These are phyloP conservation scores for Podospora comata DNA, from an alignment of 495 filamentous ascomycete species.

Conservation along the genomic window DNA sequence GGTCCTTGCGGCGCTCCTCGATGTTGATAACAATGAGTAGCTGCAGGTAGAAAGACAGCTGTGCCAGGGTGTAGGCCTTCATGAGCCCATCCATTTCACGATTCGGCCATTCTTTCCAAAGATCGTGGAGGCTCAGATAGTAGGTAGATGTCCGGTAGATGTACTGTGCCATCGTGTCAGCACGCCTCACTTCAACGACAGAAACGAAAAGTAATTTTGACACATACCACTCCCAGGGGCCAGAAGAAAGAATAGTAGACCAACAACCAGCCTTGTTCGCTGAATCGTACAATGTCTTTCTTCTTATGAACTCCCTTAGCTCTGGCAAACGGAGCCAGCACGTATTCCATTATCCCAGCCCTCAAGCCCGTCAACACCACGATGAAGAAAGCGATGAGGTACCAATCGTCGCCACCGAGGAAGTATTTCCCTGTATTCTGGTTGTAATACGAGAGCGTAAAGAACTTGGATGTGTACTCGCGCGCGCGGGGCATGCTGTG, in stretches of 20 bases:
- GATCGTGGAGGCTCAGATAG: constrained; percentile 69
- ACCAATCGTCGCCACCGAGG: constrained; percentile 74
- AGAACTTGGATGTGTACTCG: constrained; percentile 77
- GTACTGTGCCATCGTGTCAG: constrained; percentile 53
- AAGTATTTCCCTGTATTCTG: constrained; percentile 61
- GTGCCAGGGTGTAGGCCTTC: constrained; percentile 90
- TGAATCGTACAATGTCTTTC: constrained; percentile 75
- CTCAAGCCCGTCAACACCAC: constrained; percentile 82
- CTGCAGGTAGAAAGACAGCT: constrained; percentile 91
- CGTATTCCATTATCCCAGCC: constrained; percentile 80
- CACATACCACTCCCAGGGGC: constrained; percentile 76
- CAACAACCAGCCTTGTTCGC: constrained; percentile 88
- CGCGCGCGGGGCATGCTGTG: constrained; percentile 79
- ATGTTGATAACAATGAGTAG: constrained; percentile 93
- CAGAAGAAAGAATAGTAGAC: constrained; percentile 78
- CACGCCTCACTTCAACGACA: background rate
- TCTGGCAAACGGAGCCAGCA: constrained; percentile 72
- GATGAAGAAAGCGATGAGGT: constrained; percentile 75
- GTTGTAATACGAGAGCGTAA: constrained; percentile 80
- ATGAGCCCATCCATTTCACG: constrained; percentile 66
- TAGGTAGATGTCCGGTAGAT: constrained; percentile 73
- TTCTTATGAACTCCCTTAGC: constrained; percentile 63
- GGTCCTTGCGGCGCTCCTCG: constrained; percentile 89
- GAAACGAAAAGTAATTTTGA: background rate
- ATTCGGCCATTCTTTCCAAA: constrained; percentile 82